phyloP scores from a whole-genome alignment of 1,284 basidiomycete genomes.

The Tilletia caries region DNA sequence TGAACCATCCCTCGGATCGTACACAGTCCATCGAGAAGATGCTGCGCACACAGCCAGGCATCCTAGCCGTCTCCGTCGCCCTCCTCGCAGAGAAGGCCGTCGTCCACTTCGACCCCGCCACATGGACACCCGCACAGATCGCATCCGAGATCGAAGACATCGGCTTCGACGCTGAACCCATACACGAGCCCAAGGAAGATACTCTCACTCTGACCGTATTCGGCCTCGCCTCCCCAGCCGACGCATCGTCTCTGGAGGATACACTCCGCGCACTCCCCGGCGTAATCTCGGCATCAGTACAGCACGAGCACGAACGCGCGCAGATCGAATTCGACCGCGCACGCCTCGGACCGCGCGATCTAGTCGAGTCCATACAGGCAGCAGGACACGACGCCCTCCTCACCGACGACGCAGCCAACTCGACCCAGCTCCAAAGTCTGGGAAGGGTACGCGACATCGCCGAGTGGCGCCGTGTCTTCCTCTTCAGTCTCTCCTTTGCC shows the following conservation, averaged over 20 bases:
- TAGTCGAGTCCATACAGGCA: constrained; percentile 61
- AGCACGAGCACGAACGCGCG: constrained; percentile 41
- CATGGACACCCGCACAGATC: constrained; percentile 73
- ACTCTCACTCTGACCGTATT: constrained; percentile 65
- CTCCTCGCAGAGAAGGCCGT: constrained; percentile 88
- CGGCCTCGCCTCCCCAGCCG: constrained; percentile 84
- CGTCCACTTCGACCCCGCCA: constrained; percentile 74
- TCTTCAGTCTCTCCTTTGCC: constrained; percentile 73
- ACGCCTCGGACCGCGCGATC: constrained; percentile 34
- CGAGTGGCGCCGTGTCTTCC: constrained; percentile 81
- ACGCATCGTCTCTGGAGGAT: constrained; percentile 72
- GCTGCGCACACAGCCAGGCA: constrained; percentile 78
- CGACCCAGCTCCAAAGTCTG: constrained; percentile 83
- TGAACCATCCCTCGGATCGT: background rate
- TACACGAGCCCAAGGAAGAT: constrained; percentile 18
- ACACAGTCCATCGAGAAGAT: constrained; percentile 77
- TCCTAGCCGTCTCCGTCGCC: constrained; percentile 83
- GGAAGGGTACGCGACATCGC: constrained; percentile 86
- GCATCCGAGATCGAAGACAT: constrained; percentile 81
- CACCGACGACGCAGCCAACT: constrained; percentile 69
- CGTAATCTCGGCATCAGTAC: constrained; percentile 35
- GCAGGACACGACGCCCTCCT: constrained; percentile 80
- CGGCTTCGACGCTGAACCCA: constrained; percentile 73
- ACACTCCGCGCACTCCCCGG: constrained; percentile 65
- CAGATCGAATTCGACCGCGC: constrained; percentile 35